phyloP scores from a whole-genome alignment of 2,329 filamentous ascomycete genomes.

The Colletotrichum ledebouriae region DNA sequence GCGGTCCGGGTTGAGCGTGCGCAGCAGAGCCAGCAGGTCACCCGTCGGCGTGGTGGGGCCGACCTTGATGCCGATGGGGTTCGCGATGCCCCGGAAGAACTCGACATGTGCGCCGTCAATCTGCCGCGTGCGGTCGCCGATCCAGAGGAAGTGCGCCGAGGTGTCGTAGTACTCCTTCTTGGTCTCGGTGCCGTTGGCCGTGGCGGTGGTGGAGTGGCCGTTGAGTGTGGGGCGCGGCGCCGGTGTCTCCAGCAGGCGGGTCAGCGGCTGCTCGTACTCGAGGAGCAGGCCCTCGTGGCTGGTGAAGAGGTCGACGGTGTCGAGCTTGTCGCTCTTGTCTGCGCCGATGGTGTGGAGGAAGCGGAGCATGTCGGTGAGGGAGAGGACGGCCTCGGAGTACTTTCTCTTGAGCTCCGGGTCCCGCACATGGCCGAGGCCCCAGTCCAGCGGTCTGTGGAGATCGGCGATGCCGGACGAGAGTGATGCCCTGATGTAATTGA shows the following conservation, averaged over 20 bases:
- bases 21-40: constrained; percentile 84
- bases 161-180: constrained; percentile 87
- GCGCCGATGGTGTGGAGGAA: constrained; percentile 97
- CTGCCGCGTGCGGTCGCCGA: constrained; percentile 95
- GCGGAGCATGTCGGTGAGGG: constrained; percentile 89
- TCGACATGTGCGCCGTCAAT: constrained; percentile 95
- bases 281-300: constrained; percentile 95
- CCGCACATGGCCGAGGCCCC: constrained; percentile 91
- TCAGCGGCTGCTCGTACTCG: constrained; percentile 93
- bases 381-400: constrained; percentile 86
- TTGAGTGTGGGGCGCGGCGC: constrained; percentile 49
- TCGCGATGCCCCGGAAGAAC: constrained; percentile 96
- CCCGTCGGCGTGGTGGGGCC: constrained; percentile 84
- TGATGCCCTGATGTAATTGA: constrained; percentile 91
- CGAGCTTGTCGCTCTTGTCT: constrained; percentile 84
- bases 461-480: constrained; percentile 92
- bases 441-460: constrained; percentile 92
- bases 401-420: constrained; percentile 86
- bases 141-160: constrained; percentile 97
- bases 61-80: constrained; percentile 97
- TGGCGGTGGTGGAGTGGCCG: constrained; percentile 47
- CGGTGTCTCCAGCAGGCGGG: constrained; percentile 79
- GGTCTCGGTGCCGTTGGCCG: constrained; percentile 45
- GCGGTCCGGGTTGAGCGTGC: constrained; percentile 84
- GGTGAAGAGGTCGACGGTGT: constrained; percentile 95